A percentile compares a stretch with the other conserved stretches of the same genome.
Evolutionary conservation across 2,329 filamentous ascomycete genomes (phyloP).

Genomic region (Arthrobotrys musiformis): DNA sequence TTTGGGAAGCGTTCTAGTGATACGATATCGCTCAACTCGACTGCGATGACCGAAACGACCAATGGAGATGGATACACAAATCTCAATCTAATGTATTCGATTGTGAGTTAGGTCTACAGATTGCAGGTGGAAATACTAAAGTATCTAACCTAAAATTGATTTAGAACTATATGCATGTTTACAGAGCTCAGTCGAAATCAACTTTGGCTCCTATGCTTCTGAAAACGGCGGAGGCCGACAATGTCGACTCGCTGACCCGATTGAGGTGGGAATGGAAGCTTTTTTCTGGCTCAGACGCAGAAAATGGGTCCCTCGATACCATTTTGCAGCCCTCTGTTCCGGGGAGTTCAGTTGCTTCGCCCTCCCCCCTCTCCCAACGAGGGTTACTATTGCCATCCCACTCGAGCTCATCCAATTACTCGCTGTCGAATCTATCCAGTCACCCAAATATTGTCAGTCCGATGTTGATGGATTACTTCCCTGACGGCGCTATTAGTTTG

Average conservation of each 20-base stretch:
- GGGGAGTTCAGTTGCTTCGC: constrained; percentile 51
- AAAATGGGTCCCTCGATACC: constrained; percentile 31
- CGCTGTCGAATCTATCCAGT: constrained; percentile 46
- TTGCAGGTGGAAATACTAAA: background rate
- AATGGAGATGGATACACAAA: constrained; percentile 52
- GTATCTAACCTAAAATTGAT: background rate
- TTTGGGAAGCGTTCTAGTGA: constrained; percentile 45
- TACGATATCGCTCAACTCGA: constrained; percentile 31
- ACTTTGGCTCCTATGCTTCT: constrained; percentile 57
- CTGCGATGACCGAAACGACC: constrained; percentile 25
- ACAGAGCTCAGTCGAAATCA: constrained; percentile 57
- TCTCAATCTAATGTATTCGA: constrained; percentile 47
- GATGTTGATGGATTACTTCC: constrained; percentile 59
- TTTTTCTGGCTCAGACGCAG: constrained; percentile 55
- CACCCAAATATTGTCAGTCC: constrained; percentile 57
- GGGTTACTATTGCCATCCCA: constrained; percentile 29
- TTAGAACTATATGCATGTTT: constrained; percentile 59
- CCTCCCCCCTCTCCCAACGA: constrained; percentile 39
- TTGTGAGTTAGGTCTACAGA: constrained; percentile 25
- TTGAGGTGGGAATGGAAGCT: constrained; percentile 60
- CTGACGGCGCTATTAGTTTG: constrained; percentile 59
- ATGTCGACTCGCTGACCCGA: constrained; percentile 59
- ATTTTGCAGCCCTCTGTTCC: constrained; percentile 42
- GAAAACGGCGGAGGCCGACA: constrained; percentile 59
- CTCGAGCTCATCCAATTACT: constrained; percentile 49